Conservation (phyloP, 2,329 filamentous ascomycete genomes). For the Venturia effusa region DNA sequence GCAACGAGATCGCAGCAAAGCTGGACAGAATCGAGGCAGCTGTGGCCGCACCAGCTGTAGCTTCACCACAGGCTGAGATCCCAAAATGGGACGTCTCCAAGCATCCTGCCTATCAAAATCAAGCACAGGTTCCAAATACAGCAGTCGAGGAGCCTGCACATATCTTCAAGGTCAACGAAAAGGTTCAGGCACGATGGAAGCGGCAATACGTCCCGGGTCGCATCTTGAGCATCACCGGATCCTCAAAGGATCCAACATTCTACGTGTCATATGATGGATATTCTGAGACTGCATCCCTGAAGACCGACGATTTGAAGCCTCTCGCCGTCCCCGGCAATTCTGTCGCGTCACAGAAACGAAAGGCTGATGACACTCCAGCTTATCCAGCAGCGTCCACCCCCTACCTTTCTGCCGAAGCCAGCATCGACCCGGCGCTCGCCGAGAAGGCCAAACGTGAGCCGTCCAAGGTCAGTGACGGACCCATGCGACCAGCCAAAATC, state of each 20-base stretch:
- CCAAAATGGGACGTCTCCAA: slow-evolving; percentile 69
- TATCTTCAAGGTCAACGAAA: slow-evolving; percentile 78
- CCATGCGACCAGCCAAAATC: slow-evolving; percentile 53
- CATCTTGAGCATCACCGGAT: slow-evolving; percentile 89
- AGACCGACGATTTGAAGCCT: slow-evolving; percentile 67
- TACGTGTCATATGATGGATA: slow-evolving; percentile 94
- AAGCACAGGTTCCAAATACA: slow-evolving; percentile 20
- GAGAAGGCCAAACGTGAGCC: slow-evolving; percentile 54
- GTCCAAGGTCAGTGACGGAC: slow-evolving; percentile 50
- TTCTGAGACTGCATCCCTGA: slow-evolving; percentile 65
- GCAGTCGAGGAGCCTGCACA: slow-evolving; percentile 32
- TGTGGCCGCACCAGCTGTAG: slow-evolving; percentile 34
- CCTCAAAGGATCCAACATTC: slow-evolving; percentile 81
- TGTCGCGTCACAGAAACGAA: slow-evolving; percentile 50
- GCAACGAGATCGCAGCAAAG: slow-evolving; percentile 42
- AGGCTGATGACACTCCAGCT: slow-evolving; percentile 63
- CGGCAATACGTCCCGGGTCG: slow-evolving; percentile 83
- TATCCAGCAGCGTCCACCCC: slow-evolving; percentile 29
- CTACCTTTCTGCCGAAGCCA: slow-evolving; percentile 56
- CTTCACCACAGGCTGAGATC: slow-evolving; percentile 31
- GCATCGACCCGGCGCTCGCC: slow-evolving; percentile 54
- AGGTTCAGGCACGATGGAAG: slow-evolving; percentile 88
- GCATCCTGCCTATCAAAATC: slow-evolving; percentile 61
- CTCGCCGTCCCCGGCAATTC: slow-evolving; percentile 35
- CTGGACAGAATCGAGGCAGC: slow-evolving; percentile 68